Base-by-base conservation (phyloP, 805 yeast species). In the Grigorovia transvaalensis region DNA sequence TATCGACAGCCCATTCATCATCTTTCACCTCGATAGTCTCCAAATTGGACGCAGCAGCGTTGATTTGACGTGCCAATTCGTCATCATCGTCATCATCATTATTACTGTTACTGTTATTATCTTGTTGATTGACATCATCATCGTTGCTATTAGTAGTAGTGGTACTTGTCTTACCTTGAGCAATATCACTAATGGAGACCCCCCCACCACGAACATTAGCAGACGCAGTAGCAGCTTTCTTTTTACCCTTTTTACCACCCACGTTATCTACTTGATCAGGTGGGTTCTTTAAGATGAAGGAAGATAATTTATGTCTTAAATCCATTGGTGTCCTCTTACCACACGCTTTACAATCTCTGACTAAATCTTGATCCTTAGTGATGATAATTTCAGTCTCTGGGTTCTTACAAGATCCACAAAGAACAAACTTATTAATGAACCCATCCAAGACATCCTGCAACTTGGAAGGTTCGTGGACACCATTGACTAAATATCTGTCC, bases 1-100 rank as follows among this genome's bases (percentile, higher is more conserved):
- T 88, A 70, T 91, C 99, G 45, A 90, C 96, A 18, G 96, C 88
- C 98, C 98, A 91, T 59, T 88, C 96, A 59, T 87, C 97, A 66
- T 89, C 96, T 57, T 83, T 82, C 51, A 86, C 85, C 47, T 71
- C 75, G 55, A 78, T 82, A 54, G 80, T 78, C 48, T 78, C 78
- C 54, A 86, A 74, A 43, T 75, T 79, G 12, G 88, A 84, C 19
- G 93, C 95, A 68, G 86, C 95, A 46, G 93, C 88, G 67, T 81
- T 84, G 74, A 85, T 84, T 64, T 84, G 84, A 65, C 81, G 78
- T 45, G 93, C 82, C 58, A 86, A 76, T 51, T 79, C 84, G 65
- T 85, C 91, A 57, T 84, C 88, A 58, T 83, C 81, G 29, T 67
- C 79, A 33, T 67, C 76, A 56, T 82, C 88, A 23, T 67, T 78